A percentile compares a stretch with the other conserved stretches of the same genome.
These are phyloP conservation scores for Cryomyces minteri DNA, from an alignment of 495 filamentous ascomycete genomes.

Conservation along the genomic window DNA sequence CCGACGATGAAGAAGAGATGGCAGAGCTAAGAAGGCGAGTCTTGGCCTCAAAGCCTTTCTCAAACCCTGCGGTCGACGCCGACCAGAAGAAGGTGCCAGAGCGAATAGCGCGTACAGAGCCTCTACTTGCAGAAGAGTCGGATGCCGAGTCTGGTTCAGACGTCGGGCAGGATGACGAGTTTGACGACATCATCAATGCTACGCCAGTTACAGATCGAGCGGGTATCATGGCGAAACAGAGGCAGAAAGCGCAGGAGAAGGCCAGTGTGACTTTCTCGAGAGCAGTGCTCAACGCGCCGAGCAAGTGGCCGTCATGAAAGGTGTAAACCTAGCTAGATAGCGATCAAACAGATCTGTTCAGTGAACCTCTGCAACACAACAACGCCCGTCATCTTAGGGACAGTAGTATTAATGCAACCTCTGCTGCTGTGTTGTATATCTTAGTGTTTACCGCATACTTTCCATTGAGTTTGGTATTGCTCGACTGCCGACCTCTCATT, in stretches of 20 bases:
- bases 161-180: constrained; percentile 23
- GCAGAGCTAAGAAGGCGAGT: constrained; percentile 73
- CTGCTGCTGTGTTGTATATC: too few relatives aligned
- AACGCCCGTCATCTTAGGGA: too few relatives aligned
- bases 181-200: constrained; percentile 84
- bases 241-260: constrained; percentile 24
- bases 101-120: constrained; percentile 26
- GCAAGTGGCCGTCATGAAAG: constrained; percentile 24
- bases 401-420: too few relatives aligned
- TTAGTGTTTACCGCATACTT: too few relatives aligned
- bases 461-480: too few relatives aligned
- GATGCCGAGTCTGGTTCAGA: constrained; percentile 42
- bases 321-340: too few relatives aligned
- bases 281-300: constrained; percentile 37
- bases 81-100: constrained; percentile 34
- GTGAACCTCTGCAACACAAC: too few relatives aligned
- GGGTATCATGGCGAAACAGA: constrained; percentile 46
- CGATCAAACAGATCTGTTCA: too few relatives aligned
- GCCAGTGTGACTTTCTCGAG: constrained; percentile 44
- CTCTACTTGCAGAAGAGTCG: constrained; percentile 30
- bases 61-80: constrained; percentile 33
- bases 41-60: constrained; percentile 69
- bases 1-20: constrained; percentile 78
- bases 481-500: too few relatives aligned
- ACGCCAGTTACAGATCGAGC: constrained; percentile 69